A percentile compares a stretch with the other conserved stretches of the same genome.
These are phyloP conservation scores for Trichoderma endophyticum DNA, from an alignment of 2,329 filamentous ascomycete genomes.

Conservation along the genomic window DNA sequence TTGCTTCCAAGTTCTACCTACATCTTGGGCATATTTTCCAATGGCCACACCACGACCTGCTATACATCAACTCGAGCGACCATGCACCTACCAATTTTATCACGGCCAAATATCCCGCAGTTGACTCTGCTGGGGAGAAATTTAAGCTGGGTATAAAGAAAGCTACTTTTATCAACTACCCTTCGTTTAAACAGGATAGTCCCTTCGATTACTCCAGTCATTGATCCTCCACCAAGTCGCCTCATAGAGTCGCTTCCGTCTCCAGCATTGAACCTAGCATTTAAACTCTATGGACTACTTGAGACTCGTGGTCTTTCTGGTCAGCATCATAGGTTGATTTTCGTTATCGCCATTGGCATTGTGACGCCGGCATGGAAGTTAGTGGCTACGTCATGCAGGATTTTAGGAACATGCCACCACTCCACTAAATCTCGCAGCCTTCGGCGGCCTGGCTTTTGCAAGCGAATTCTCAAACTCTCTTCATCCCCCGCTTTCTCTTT, in stretches of 20 bases:
- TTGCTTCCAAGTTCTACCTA: not conserved
- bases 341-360: not conserved
- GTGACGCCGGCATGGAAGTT: not conserved
- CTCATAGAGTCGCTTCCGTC: not conserved
- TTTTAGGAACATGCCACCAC: not conserved
- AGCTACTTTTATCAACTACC: not conserved
- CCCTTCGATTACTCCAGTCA: not conserved
- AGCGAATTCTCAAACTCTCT: not conserved
- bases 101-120: not conserved
- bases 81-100: not conserved
- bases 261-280: not conserved
- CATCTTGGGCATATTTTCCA: not conserved
- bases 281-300: not conserved
- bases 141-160: not conserved
- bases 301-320: not conserved
- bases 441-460: not conserved
- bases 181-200: not conserved
- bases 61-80: not conserved
- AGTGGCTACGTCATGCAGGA: conserved; percentile 1
- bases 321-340: not conserved
- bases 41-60: not conserved
- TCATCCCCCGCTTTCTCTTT: too few species aligned
- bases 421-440: not conserved
- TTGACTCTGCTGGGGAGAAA: not conserved
- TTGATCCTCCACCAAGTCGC: not conserved